Percentiles rank a stretch among this genome's conserved stretches.
phyloP scores from a whole-genome alignment of 2,329 filamentous ascomycete genomes.

The Stagonosporopsis cucurbitacearum region DNA sequence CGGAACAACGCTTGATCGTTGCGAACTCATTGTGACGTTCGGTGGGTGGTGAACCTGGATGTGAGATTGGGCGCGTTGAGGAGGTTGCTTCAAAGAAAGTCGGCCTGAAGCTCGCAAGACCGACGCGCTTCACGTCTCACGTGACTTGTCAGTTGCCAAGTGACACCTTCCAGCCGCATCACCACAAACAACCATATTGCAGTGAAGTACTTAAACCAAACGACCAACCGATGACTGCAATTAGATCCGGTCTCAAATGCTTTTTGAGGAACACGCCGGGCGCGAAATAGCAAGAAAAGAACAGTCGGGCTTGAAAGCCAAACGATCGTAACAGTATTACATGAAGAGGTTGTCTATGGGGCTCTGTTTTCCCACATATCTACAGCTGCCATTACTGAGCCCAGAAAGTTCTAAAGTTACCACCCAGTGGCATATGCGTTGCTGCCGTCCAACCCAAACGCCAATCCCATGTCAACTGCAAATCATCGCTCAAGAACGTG shows the following conservation, averaged over 20 bases:
- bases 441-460: constrained; percentile 34
- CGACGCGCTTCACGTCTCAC: constrained; percentile 26
- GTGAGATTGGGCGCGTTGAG: constrained; percentile 16
- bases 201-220: not conserved
- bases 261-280: not conserved
- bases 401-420: constrained; percentile 19
- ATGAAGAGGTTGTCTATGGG: constrained; percentile 36
- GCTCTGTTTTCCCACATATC: constrained; percentile 28
- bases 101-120: constrained; percentile 26
- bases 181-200: not conserved
- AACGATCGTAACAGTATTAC: constrained; percentile 37
- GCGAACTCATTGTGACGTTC: constrained; percentile 33
- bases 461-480: constrained; percentile 19
- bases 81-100: constrained; percentile 37
- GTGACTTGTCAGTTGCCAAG: constrained; percentile 6
- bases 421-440: constrained; percentile 20
- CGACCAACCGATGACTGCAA: not conserved
- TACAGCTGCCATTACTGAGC: constrained; percentile 38
- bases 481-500: constrained; percentile 7
- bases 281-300: not conserved
- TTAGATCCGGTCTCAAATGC: not conserved
- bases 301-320: not conserved
- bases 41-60: not conserved
- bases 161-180: not conserved
- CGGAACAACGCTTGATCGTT: constrained; percentile 61